phyloP scores from a whole-genome alignment of 805 yeast species.

The Saturnispora saitoi region DNA sequence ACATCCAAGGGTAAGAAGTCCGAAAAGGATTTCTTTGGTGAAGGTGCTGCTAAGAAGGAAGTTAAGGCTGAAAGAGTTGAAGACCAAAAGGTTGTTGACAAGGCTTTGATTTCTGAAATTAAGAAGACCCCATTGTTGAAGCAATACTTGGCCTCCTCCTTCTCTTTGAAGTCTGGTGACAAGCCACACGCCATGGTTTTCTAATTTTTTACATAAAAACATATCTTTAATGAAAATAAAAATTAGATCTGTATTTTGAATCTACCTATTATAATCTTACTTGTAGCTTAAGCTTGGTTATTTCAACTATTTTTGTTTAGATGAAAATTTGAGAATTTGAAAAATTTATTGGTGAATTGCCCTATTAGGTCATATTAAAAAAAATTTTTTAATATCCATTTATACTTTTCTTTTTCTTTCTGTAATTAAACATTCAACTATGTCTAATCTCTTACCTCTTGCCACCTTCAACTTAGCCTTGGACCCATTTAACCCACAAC shows the following conservation, averaged over 20 bases:
- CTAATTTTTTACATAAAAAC: slow-evolving; percentile 35
- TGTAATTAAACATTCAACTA: slow-evolving; percentile 19
- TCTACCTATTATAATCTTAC: neutral
- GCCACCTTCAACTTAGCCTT: slow-evolving; percentile 81
- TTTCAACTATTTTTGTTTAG: neutral
- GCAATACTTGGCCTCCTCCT: slow-evolving; percentile 91
- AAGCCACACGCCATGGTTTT: slow-evolving; percentile 97
- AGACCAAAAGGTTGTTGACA: slow-evolving; percentile 94
- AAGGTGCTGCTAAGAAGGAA: slow-evolving; percentile 70
- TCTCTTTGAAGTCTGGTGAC: slow-evolving; percentile 97
- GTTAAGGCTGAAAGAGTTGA: slow-evolving; percentile 89
- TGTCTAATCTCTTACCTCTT: slow-evolving; percentile 74
- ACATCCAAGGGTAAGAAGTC: slow-evolving; percentile 72
- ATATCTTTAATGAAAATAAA: slow-evolving; percentile 6
- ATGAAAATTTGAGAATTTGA: neutral
- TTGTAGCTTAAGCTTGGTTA: neutral
- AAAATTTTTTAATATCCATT: neutral
- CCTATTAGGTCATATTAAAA: neutral
- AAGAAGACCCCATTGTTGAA: slow-evolving; percentile 95
- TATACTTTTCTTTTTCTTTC: neutral
- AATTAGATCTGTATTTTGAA: slow-evolving; percentile 4
- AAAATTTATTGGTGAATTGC: neutral
- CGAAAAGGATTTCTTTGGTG: slow-evolving; percentile 87
- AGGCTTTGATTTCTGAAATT: slow-evolving; percentile 85
- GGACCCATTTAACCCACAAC: slow-evolving; percentile 79